Evolutionary conservation across 2,329 filamentous ascomycete genomes (phyloP), one percentile per base, ranked within the genome.

Genomic region (Pseudogymnoascus sp.): DNA sequence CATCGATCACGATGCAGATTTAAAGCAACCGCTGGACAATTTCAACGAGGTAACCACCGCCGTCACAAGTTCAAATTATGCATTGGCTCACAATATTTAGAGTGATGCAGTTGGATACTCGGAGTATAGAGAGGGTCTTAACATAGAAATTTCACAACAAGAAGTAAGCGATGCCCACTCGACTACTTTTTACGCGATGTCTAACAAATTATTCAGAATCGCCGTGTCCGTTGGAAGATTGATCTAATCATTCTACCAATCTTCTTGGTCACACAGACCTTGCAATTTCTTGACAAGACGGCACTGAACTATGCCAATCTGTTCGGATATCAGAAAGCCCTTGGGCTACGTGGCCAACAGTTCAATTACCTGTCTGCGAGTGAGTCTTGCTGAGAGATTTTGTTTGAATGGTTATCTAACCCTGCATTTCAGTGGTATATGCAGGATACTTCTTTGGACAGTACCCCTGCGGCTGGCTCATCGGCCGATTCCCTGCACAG

Each of bases 381-480:
- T 71, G 65, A 38, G 66, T 63, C n/a, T 25, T 18, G 12, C 16
- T 14, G 7, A 1, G 18, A 18, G 18, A 18, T 18, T 9, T 12
- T 21, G 21, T 25, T 60, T 60, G 16, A 4, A 28, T 28, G 11
- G 11, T 21, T 21, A 42, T 40, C 42, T 56, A 60, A 34, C 53
- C 23, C 56, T 42, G 1, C n/a, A 34, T 18, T 37, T 25, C 11
- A 73, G 71, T 76, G 68, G 68, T 76, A 0, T 77, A 77, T 63
- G 74, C 73, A 5, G 75, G 75, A 1, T 77, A 77, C 63, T 77
- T 77, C 70, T 73, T 77, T 62, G 75, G 75, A 1, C 75, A 76
- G 59, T 77, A 77, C 63, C 75, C 75, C n/a, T 76, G 75, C 53
- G 75, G 75, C 3, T 75, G 73, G 74, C 66, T 77, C 0, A 75